Evolutionary conservation across 2,329 filamentous ascomycete genomes (phyloP).

Genomic region (Westerdykella ornata): DNA sequence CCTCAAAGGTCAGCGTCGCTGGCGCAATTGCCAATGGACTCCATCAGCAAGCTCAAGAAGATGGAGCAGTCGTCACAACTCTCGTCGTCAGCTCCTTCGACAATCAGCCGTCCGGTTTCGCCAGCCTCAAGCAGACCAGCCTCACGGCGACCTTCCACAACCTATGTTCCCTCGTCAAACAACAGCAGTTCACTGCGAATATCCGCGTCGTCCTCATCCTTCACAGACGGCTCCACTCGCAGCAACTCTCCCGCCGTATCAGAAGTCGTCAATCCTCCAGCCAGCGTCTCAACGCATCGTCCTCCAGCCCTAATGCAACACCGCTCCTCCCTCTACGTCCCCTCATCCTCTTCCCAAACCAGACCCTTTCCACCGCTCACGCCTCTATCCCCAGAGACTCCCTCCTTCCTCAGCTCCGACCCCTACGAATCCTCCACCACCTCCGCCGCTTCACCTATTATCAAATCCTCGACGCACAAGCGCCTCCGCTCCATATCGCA

Average conservation of each 20-base stretch:
- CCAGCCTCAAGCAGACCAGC: constrained; percentile 16
- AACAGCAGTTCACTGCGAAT: constrained; percentile 14
- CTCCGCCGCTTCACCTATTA: constrained; percentile 27
- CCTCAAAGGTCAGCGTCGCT: constrained; percentile 31
- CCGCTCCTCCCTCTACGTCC: constrained; percentile 26
- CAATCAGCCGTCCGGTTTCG: constrained; percentile 19
- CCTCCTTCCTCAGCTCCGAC: constrained; percentile 36
- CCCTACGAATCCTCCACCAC: constrained; percentile 31
- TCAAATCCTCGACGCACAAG: constrained; percentile 29
- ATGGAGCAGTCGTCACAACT: constrained; percentile 20
- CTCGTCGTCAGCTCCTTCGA: constrained; percentile 6
- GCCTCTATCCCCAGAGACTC: constrained; percentile 24
- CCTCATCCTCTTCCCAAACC: constrained; percentile 11
- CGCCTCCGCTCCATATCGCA: constrained; percentile 35
- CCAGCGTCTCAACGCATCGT: constrained; percentile 14
- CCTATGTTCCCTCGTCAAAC: constrained; percentile 10
- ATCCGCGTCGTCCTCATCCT: constrained; percentile 23
- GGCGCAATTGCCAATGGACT: constrained; percentile 25
- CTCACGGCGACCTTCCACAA: constrained; percentile 15
- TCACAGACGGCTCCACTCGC: constrained; percentile 19
- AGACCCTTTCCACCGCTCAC: constrained; percentile 24
- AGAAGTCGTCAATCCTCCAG: constrained; percentile 15
- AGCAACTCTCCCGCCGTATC: constrained; percentile 21
- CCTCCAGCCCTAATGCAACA: constrained; percentile 7
- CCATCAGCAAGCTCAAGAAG: constrained; percentile 24